Evolutionary conservation across 1,284 basidiomycete genomes (phyloP).

Genomic region (Austroboletus olivaceoglutinosus): DNA sequence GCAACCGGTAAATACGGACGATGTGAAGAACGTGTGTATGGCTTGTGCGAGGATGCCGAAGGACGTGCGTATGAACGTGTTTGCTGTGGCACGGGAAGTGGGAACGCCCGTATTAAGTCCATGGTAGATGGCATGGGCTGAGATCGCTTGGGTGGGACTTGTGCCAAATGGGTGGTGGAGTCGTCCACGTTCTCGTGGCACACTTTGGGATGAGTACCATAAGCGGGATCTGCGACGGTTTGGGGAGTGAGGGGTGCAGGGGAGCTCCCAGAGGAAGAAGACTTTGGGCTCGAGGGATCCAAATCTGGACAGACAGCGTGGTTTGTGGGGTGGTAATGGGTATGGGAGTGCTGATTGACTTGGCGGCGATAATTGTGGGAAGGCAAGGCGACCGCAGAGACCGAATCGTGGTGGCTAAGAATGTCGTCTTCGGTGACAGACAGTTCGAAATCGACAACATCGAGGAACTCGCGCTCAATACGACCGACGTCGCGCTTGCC

Average conservation of each 20-base stretch:
- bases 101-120: constrained; percentile 34
- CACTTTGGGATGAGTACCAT: constrained; percentile 17
- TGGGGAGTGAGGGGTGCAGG: constrained; percentile 32
- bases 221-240: constrained; percentile 10
- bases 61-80: constrained; percentile 12
- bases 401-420: constrained; percentile 56
- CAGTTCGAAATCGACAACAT: constrained; percentile 71
- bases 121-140: constrained; percentile 25
- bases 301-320: constrained; percentile 24
- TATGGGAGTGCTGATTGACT: constrained; percentile 19
- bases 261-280: constrained; percentile 35
- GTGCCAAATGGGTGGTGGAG: not conserved
- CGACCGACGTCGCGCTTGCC: constrained; percentile 74
- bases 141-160: constrained; percentile 17
- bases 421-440: constrained; percentile 60
- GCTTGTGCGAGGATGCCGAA: constrained; percentile 22
- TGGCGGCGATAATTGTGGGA: constrained; percentile 28
- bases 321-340: constrained; percentile 18
- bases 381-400: constrained; percentile 42
- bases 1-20: constrained; percentile 17
- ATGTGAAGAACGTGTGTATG: constrained; percentile 31
- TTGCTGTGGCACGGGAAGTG: constrained; percentile 24
- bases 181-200: constrained; percentile 14
- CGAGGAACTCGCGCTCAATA: constrained; percentile 75
- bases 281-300: constrained; percentile 35